These are phyloP conservation scores for Oryza glumipatula DNA, from an alignment of 176 grass and related monocot genomes.

Conservation along the genomic window DNA sequence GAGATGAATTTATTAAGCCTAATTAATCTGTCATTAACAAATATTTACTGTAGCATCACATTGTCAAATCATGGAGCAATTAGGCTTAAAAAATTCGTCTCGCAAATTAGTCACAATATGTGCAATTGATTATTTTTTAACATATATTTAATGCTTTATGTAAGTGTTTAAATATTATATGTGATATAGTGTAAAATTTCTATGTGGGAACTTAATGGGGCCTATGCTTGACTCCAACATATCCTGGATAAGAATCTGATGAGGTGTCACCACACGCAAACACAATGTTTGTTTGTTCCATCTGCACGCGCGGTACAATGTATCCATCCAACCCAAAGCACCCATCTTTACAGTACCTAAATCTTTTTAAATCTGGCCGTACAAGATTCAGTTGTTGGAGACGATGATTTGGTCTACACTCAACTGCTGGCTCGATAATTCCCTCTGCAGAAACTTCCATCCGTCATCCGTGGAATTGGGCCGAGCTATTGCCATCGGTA, in stretches of 20 bases:
- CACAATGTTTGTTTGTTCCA: constrained; percentile 3
- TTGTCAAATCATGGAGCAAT: no score
- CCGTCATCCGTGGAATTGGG: neutral
- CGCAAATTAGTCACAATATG: no score
- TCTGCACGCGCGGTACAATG: constrained; percentile 12
- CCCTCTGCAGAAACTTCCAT: neutral
- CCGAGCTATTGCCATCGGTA: neutral
- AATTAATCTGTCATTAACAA: no score
- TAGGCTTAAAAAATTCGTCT: no score
- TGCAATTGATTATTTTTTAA: no score
- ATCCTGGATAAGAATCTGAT: constrained; percentile 6
- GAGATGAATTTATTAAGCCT: no score
- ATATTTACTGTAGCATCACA: no score
- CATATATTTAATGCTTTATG: no score
- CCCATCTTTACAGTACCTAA: constrained; percentile 10
- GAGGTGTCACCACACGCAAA: neutral
- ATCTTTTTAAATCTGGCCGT: constrained; percentile 47
- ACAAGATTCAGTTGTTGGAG: constrained; percentile 51
- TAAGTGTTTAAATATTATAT: no score
- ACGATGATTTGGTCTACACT: constrained; percentile 45
- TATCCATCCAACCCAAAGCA: neutral
- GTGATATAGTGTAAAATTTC: no score
- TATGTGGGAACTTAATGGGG: no score
- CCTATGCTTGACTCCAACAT: neutral
- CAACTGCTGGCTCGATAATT: neutral